These are phyloP conservation scores for Collybia nuda DNA, from an alignment of 768 basidiomycete species.

Conservation along the genomic window DNA sequence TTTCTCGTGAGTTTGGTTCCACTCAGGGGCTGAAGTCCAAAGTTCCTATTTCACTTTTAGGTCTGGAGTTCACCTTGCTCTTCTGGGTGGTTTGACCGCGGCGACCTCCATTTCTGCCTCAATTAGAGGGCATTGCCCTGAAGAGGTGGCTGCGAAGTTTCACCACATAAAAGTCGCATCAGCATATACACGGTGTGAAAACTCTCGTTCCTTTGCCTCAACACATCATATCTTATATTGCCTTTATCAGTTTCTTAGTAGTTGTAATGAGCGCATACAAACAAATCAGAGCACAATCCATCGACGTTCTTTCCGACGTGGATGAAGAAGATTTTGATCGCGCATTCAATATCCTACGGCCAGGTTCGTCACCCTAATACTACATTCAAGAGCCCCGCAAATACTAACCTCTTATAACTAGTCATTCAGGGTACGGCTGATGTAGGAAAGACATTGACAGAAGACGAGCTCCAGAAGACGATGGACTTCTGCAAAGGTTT, in stretches of 20 bases:
- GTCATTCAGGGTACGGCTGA: conserved; percentile 9
- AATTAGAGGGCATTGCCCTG: conserved; percentile 27
- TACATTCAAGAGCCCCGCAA: not conserved
- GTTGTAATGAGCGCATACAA: conserved; percentile 53
- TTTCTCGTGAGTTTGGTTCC: conserved; percentile 3
- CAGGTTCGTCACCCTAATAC: conserved; percentile 24
- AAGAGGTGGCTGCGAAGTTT: conserved; percentile 26
- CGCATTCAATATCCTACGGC: conserved; percentile 45
- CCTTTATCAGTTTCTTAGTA: conserved; percentile 37
- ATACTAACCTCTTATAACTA: not conserved
- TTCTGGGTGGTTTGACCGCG: conserved; percentile 31
- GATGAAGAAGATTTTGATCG: conserved; percentile 48
- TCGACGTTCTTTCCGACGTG: conserved; percentile 38
- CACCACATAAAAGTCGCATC: conserved; percentile 30
- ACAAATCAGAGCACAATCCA: conserved; percentile 44
- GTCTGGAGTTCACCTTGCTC: conserved; percentile 32
- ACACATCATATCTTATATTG: not conserved
- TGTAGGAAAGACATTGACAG: not conserved
- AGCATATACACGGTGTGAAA: conserved; percentile 31
- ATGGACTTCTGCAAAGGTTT: conserved; percentile 8
- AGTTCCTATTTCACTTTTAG: not conserved
- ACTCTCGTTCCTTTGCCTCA: not conserved
- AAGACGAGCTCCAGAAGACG: conserved; percentile 6
- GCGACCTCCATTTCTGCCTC: conserved; percentile 33
- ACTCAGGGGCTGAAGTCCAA: not conserved